Percentiles rank a stretch among this genome's conserved stretches.
Evolutionary conservation across 495 filamentous ascomycete species (phyloP).

Genomic region (Lasiosphaeria hispida): DNA sequence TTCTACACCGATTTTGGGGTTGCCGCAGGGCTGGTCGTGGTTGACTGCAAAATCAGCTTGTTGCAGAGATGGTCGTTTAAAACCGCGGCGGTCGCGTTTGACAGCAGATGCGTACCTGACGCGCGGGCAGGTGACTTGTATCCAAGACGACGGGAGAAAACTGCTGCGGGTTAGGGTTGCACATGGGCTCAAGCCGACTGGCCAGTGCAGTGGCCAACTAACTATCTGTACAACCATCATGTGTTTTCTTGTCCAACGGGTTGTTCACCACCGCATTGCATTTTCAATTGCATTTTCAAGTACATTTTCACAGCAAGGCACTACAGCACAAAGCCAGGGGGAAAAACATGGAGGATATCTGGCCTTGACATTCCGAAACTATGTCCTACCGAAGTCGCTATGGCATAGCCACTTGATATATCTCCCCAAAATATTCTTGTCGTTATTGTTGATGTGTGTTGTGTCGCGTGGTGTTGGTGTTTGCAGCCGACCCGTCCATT

Average conservation of each 20-base stretch:
- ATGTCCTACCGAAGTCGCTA: constrained; percentile 18
- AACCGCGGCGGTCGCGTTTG: no score
- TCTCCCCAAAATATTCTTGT: constrained; percentile 20
- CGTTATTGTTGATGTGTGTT: constrained; percentile 14
- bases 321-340: background rate
- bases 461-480: background rate
- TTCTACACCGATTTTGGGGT: background rate
- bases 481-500: no score
- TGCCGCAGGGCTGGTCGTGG: no score
- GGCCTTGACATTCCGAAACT: constrained; percentile 24
- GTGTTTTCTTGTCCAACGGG: background rate
- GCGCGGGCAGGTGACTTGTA: no score
- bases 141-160: no score
- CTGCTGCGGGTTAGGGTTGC: no score
- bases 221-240: background rate
- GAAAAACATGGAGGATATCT: constrained; percentile 3
- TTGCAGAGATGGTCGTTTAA: background rate
- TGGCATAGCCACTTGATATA: constrained; percentile 18
- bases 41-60: background rate
- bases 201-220: background rate
- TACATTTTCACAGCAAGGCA: background rate
- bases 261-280: no score
- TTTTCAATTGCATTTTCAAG: no score
- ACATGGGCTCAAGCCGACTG: background rate
- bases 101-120: no score